Percentiles rank a stretch among this genome's conserved stretches.
These are phyloP conservation scores for Apiotrichum siamense DNA, from an alignment of 1,284 basidiomycete genomes.

Conservation along the genomic window DNA sequence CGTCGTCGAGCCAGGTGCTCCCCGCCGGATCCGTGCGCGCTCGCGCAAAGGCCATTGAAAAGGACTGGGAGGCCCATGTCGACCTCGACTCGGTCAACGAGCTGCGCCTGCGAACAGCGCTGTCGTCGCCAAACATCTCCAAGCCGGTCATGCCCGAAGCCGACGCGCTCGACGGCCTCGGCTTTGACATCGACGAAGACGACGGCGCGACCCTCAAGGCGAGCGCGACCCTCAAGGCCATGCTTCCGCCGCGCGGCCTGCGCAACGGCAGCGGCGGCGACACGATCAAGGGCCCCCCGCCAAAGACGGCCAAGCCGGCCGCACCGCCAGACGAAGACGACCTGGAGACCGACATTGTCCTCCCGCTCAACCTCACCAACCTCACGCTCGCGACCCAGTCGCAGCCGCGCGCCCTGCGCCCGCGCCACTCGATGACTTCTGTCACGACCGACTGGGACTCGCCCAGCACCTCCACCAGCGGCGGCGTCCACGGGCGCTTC, in stretches of 20 bases:
- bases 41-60: constrained; percentile 22
- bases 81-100: constrained; percentile 23
- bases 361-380: constrained; percentile 41
- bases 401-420: constrained; percentile 12
- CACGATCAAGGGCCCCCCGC: constrained; percentile 8
- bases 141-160: constrained; percentile 21
- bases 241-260: constrained; percentile 31
- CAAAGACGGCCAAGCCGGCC: not conserved
- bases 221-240: constrained; percentile 38
- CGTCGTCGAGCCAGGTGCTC: constrained; percentile 9
- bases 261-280: constrained; percentile 8
- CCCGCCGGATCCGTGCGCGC: constrained; percentile 25
- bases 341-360: constrained; percentile 37
- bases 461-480: constrained; percentile 17
- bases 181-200: constrained; percentile 36
- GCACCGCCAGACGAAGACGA: constrained; percentile 12
- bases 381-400: constrained; percentile 33
- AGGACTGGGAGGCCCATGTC: constrained; percentile 27
- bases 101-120: not conserved
- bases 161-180: constrained; percentile 37
- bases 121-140: not conserved
- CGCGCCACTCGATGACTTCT: constrained; percentile 31
- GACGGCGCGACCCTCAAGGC: constrained; percentile 42
- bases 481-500: constrained; percentile 13
- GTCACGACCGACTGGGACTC: constrained; percentile 23